Percentiles rank a stretch among this genome's conserved stretches.
These are phyloP conservation scores for Cladosporium sp. DNA, from an alignment of 2,329 filamentous ascomycete genomes.

Conservation along the genomic window DNA sequence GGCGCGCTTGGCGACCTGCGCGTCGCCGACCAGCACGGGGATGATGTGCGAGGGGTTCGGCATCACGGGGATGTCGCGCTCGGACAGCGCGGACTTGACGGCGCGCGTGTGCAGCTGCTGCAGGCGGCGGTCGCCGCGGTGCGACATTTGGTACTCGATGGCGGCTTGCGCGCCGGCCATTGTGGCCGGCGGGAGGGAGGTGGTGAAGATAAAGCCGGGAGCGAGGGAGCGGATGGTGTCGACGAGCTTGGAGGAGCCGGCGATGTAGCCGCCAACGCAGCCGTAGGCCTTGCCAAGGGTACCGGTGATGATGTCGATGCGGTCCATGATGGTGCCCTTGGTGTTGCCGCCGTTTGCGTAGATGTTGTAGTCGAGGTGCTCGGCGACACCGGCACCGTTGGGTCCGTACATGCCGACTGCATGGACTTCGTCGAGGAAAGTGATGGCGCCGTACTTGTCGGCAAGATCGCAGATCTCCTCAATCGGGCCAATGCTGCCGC, in stretches of 20 bases:
- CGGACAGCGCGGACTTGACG: conserved; percentile 76
- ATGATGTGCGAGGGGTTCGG: conserved; percentile 97
- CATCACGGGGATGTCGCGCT: conserved; percentile 86
- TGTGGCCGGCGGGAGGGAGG: conserved; percentile 86
- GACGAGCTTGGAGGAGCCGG: conserved; percentile 76
- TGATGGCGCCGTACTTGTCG: conserved; percentile 95
- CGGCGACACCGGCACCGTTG: conserved; percentile 88
- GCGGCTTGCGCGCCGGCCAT: conserved; percentile 91
- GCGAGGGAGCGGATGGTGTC: conserved; percentile 92
- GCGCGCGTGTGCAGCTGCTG: conserved; percentile 95
- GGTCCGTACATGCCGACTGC: conserved; percentile 99
- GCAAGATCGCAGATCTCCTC: conserved; percentile 92
- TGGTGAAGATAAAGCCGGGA: conserved; percentile 98
- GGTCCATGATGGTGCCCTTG: conserved; percentile 83
- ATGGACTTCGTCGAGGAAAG: conserved; percentile 97
- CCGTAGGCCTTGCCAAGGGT: conserved; percentile 97
- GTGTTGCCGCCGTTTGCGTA: conserved; percentile 71
- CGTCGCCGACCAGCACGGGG: conserved; percentile 87
- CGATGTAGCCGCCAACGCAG: conserved; percentile 96
- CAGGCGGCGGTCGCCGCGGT: conserved; percentile 79
- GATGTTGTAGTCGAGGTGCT: conserved; percentile 90
- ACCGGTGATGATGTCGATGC: conserved; percentile 94
- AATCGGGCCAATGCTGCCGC: conserved; percentile 92
- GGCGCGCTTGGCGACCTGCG: conserved; percentile 83
- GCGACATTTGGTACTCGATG: conserved; percentile 86